Conservation (phyloP, 2,329 filamentous ascomycete species). For the Macrophomina phaseolina region DNA sequence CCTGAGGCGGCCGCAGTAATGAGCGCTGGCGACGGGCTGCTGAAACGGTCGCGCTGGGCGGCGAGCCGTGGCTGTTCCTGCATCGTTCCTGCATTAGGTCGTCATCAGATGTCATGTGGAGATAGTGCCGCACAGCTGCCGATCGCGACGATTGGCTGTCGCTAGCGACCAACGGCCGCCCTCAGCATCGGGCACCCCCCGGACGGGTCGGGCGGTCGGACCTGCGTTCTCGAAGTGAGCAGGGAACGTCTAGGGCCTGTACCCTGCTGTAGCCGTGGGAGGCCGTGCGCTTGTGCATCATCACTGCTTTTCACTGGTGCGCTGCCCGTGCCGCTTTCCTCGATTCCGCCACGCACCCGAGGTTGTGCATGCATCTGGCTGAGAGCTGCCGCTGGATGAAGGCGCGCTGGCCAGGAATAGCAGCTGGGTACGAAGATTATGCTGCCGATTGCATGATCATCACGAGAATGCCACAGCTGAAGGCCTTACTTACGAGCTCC, state of each 20-base stretch:
- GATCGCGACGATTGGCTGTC: conserved; percentile 26
- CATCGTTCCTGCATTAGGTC: conserved; percentile 48
- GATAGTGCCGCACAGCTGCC: conserved; percentile 14
- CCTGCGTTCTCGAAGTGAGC: conserved; percentile 24
- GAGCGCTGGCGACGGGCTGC: background rate
- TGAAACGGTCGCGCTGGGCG: conserved; percentile 25
- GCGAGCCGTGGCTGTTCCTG: conserved; percentile 41
- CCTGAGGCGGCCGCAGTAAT: conserved; percentile 9
- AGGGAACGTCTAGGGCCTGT: conserved; percentile 23
- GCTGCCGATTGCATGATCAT: conserved; percentile 27
- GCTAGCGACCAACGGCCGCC: conserved; percentile 18
- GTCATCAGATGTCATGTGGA: conserved; percentile 18
- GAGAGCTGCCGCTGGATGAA: background rate
- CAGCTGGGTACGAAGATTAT: conserved; percentile 25
- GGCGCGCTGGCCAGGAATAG: conserved; percentile 19
- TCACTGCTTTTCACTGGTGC: conserved; percentile 16
- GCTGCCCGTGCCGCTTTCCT: conserved; percentile 12
- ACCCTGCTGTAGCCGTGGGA: conserved; percentile 32
- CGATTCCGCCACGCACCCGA: conserved; percentile 25
- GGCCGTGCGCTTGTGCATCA: conserved; percentile 32
- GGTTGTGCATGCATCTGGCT: conserved; percentile 23
- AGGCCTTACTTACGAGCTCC: conserved; percentile 24
- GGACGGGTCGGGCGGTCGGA: conserved; percentile 24
- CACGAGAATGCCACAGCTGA: conserved; percentile 26
- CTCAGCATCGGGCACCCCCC: conserved; percentile 16